Conservation (phyloP, 257 asterid genomes). For the Scutellaria barbata region DNA sequence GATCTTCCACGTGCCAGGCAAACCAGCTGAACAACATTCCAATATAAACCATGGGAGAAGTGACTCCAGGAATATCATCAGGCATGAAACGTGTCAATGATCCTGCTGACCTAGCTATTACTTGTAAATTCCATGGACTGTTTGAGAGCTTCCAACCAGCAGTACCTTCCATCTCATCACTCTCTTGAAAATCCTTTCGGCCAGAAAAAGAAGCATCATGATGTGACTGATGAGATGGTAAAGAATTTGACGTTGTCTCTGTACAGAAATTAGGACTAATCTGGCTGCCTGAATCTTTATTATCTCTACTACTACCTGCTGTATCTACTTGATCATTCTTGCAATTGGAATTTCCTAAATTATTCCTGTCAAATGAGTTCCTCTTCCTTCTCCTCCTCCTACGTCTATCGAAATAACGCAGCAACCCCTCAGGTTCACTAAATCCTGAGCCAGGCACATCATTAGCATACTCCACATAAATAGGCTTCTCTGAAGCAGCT, state of each 20-base stretch:
- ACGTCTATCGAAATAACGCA: slow-evolving; percentile 53
- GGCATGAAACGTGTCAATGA: slow-evolving; percentile 98
- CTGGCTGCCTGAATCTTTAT: slow-evolving; percentile 46
- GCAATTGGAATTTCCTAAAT: slow-evolving; percentile 42
- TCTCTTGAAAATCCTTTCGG: slow-evolving; percentile 44
- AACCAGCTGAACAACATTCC: slow-evolving; percentile 99
- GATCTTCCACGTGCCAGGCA: slow-evolving; percentile 99
- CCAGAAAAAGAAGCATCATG: slow-evolving; percentile 42
- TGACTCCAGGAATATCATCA: slow-evolving; percentile 98
- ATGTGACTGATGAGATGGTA: slow-evolving; percentile 39
- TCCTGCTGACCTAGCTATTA: slow-evolving; percentile 91
- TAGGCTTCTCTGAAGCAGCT: slow-evolving; percentile 81
- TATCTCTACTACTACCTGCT: slow-evolving; percentile 39
- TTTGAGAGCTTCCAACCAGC: slow-evolving; percentile 98
- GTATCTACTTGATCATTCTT: slow-evolving; percentile 50
- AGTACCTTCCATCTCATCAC: slow-evolving; percentile 71
- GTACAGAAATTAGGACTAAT: slow-evolving; percentile 40
- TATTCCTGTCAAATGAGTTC: slow-evolving; percentile 69
- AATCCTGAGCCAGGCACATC: slow-evolving; percentile 98
- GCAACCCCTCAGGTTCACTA: slow-evolving; percentile 81
- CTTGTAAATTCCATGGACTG: slow-evolving; percentile 98
- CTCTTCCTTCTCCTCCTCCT: slow-evolving; percentile 71
- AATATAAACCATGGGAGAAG: slow-evolving; percentile 96
- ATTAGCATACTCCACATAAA: slow-evolving; percentile 92
- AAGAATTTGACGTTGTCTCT: slow-evolving; percentile 45